Evolutionary conservation across 192 early-diverging fungal genomes (phyloP), one percentile per base, ranked within the genome.

Genomic region (Gryganskiella cystojenkinii): DNA sequence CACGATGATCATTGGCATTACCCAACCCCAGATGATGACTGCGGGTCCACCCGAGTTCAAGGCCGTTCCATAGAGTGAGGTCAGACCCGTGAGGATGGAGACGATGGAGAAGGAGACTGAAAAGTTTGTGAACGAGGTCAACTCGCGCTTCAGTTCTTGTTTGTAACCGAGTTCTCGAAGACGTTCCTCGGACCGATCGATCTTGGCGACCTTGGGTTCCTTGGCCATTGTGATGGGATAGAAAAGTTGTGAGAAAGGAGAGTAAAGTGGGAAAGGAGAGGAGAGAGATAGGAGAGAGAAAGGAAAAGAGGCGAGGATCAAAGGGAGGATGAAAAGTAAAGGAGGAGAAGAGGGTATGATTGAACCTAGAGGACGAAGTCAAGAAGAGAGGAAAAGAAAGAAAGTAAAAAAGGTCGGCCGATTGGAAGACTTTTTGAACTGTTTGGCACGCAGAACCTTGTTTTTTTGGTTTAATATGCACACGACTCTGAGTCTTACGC

Each of bases 131-230:
- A 83, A 69, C 3, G 82, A 67, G 22, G 67, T 74, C 20, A 85
- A 58, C 45, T 76, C 72, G 33, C 83, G 78, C 60, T 85, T 82
- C 57, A 85, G 66, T 42, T 85, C 83, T 58, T 85, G 84, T 46
- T 83, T 82, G 56, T 85, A 85, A 15, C 84, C 84, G 31, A 85
- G 67, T 15, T 85, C 81, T 5, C 79, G 78, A 31, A 85, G 75
- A 54, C 80, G 59, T 25, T 75, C 64, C 53, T 75, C 72, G 3
- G 72, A 75, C 24, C 72, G 72, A 51, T 75, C 72, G 27, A 75
- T 52, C 35, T 67, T 75, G 22, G 47, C 34, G 22, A 44, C 63
- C 30, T 54, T 59, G 17, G 52, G 25, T 27, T n/a, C 42, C 44
- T 55, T 62, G n/a, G n/a, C n/a, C 25, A 34, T 34, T 3, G 28